Percentiles rank a stretch among this genome's conserved stretches.
phyloP scores from a whole-genome alignment of 2,329 filamentous ascomycete species.

The Blastomyces gilchristii region DNA sequence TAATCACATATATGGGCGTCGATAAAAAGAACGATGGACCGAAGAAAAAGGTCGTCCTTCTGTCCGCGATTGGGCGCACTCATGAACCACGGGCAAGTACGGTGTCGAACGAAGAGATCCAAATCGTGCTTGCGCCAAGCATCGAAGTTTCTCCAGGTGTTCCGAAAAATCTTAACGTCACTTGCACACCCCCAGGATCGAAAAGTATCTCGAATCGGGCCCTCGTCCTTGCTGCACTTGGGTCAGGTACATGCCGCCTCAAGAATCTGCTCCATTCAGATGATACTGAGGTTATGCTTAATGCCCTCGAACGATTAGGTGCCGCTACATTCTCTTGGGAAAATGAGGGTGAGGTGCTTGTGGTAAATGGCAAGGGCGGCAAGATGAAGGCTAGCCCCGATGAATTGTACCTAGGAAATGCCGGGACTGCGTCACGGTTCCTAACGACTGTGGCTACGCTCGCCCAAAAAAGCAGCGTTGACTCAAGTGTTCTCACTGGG shows the following conservation, averaged over 20 bases:
- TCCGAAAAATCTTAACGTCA: constrained; percentile 53
- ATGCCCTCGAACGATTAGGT: constrained; percentile 72
- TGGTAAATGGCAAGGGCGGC: constrained; percentile 86
- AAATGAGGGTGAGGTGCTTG: constrained; percentile 80
- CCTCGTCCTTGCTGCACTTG: constrained; percentile 83
- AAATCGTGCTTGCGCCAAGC: constrained; percentile 70
- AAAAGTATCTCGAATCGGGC: constrained; percentile 97
- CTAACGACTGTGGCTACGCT: constrained; percentile 84
- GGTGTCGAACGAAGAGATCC: constrained; percentile 76
- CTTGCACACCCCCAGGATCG: constrained; percentile 82
- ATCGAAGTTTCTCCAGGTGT: constrained; percentile 65
- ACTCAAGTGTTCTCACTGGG: constrained; percentile 73
- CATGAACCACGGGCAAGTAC: constrained; percentile 79
- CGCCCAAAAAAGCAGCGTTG: constrained; percentile 53
- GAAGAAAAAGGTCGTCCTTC: constrained; percentile 90
- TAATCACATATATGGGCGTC: constrained; percentile 89
- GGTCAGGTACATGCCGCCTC: constrained; percentile 73
- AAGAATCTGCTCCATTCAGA: constrained; percentile 92
- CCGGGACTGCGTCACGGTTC: constrained; percentile 91
- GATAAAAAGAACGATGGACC: constrained; percentile 97
- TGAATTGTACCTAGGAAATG: constrained; percentile 87
- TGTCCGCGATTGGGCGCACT: constrained; percentile 81
- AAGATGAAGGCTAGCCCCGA: constrained; percentile 63
- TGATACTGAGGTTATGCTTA: constrained; percentile 94
- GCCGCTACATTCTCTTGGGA: constrained; percentile 91